Evolutionary conservation across 139 green algal genomes (phyloP).

Genomic region (Auxenochlorella pyrenoidosa): DNA sequence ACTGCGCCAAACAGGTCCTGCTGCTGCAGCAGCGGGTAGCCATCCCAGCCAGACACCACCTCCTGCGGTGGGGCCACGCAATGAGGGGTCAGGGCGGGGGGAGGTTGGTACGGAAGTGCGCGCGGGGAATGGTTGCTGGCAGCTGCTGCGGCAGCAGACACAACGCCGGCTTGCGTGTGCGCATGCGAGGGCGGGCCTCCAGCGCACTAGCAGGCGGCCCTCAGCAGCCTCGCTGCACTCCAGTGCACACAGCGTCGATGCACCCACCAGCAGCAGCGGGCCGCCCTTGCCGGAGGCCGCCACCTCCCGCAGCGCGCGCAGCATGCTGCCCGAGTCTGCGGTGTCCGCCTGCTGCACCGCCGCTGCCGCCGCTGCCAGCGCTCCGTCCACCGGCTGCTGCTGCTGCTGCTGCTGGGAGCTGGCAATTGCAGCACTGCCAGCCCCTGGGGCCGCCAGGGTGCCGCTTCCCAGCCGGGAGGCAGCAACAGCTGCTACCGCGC

Average conservation of each 20-base stretch:
- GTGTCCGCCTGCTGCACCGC: neutral
- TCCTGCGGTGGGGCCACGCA: neutral
- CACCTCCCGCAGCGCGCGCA: conserved; percentile 1
- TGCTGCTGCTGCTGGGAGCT: neutral
- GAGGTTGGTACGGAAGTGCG: neutral
- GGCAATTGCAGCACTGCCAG: neutral
- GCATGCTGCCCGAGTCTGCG: neutral
- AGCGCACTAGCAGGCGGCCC: neutral
- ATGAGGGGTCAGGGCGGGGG: neutral
- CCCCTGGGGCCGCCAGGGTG: neutral
- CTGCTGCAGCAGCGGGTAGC: conserved; percentile 24
- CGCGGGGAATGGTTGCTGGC: neutral
- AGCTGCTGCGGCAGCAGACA: neutral
- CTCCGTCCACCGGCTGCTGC: neutral
- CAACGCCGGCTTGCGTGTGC: neutral
- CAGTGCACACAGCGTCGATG: neutral
- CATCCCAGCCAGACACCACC: neutral
- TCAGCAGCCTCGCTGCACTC: neutral
- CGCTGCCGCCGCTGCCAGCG: neutral
- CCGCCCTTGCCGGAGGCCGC: neutral
- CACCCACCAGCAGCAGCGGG: neutral
- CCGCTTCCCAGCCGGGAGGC: neutral
- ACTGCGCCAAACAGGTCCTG: conserved; percentile 19
- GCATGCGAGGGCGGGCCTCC: neutral
- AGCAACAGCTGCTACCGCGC: neutral